Evolutionary conservation across 805 yeast genomes (phyloP).

Genomic region (Kregervanrija fluxuum): DNA sequence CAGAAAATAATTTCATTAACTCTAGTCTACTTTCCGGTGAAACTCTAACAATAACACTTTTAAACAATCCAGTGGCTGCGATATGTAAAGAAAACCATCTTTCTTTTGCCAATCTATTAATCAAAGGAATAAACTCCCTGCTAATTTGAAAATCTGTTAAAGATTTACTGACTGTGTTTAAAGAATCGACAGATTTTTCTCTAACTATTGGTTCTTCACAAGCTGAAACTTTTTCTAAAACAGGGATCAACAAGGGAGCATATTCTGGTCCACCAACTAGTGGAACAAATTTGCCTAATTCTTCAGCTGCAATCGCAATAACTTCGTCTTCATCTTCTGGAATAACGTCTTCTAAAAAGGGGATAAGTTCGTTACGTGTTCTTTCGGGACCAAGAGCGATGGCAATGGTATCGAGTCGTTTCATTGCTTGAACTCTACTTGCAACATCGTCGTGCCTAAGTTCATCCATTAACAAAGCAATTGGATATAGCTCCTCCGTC

Average conservation of each 20-base stretch:
- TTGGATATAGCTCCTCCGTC: slow-evolving; percentile 72
- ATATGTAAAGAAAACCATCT: slow-evolving; percentile 94
- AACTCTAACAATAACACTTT: slow-evolving; percentile 57
- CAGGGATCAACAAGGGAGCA: slow-evolving; percentile 54
- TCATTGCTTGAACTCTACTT: slow-evolving; percentile 91
- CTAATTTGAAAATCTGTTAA: slow-evolving; percentile 58
- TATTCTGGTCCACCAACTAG: slow-evolving; percentile 75
- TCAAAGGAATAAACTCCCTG: slow-evolving; percentile 63
- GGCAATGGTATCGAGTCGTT: slow-evolving; percentile 87
- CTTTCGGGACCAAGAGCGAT: slow-evolving; percentile 92
- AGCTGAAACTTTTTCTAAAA: slow-evolving; percentile 77
- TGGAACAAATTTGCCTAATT: slow-evolving; percentile 82
- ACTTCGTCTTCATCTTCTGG: slow-evolving; percentile 99
- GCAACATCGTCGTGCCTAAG: slow-evolving; percentile 89
- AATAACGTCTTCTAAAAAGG: slow-evolving; percentile 82
- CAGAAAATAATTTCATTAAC: slow-evolving; percentile 59
- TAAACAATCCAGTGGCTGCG: slow-evolving; percentile 84
- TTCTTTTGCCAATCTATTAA: slow-evolving; percentile 72
- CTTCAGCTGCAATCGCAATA: slow-evolving; percentile 85
- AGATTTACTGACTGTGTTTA: slow-evolving; percentile 61
- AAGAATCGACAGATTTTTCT: slow-evolving; percentile 85
- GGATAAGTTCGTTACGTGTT: slow-evolving; percentile 80
- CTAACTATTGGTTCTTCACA: slow-evolving; percentile 96
- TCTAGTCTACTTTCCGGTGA: slow-evolving; percentile 48
- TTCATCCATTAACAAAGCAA: slow-evolving; percentile 95